Evolutionary conservation across 345 rosid genomes (phyloP).

Genomic region (Hibiscus syriacus): DNA sequence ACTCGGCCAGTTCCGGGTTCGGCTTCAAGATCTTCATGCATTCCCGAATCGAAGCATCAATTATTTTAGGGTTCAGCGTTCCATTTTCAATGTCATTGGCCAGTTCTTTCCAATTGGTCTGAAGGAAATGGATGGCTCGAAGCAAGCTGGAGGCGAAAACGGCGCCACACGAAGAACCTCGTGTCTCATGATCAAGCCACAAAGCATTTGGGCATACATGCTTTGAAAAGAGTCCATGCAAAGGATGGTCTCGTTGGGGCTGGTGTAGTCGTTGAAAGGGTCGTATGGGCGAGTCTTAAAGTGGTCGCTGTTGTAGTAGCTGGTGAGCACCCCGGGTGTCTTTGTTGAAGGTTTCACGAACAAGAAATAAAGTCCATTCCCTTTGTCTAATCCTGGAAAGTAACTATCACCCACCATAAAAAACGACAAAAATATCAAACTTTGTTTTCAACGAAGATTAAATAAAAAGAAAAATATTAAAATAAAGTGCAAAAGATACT

Average conservation of each 20-base stretch:
- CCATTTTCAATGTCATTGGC: conserved; percentile 57
- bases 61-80: conserved; percentile 45
- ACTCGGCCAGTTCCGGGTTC: conserved; percentile 48
- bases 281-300: conserved; percentile 72
- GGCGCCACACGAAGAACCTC: conserved; percentile 81
- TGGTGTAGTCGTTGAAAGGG: conserved; percentile 67
- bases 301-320: conserved; percentile 80
- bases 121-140: conserved; percentile 76
- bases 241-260: conserved; percentile 83
- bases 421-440: not conserved
- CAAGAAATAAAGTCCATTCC: conserved; percentile 75
- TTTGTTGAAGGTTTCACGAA: conserved; percentile 76
- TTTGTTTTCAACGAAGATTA: not conserved
- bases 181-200: conserved; percentile 64
- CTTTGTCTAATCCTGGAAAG: conserved; percentile 75
- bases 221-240: conserved; percentile 80
- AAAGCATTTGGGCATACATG: conserved; percentile 88
- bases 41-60: conserved; percentile 38
- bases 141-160: conserved; percentile 88
- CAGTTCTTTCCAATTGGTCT: conserved; percentile 52
- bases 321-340: conserved; percentile 79
- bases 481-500: conserved; percentile 7
- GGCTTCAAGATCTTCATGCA: conserved; percentile 56
- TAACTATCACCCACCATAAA: conserved; percentile 30
- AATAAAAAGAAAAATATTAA: not conserved